These are phyloP conservation scores for Ramaria rubella DNA, from an alignment of 768 basidiomycete genomes.

Conservation along the genomic window DNA sequence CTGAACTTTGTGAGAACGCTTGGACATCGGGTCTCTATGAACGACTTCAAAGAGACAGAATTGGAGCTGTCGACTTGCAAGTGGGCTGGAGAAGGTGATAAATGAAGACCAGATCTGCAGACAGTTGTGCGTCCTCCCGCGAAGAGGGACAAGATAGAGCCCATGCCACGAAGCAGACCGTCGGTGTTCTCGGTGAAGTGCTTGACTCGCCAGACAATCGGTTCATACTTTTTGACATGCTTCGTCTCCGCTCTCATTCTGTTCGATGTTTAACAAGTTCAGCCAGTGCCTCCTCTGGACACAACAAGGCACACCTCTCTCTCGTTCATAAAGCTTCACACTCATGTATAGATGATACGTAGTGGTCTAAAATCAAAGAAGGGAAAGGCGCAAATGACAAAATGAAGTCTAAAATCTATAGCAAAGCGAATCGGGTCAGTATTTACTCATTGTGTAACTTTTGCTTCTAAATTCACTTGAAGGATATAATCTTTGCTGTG, in stretches of 20 bases:
- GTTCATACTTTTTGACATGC: not conserved
- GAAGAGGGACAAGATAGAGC: not conserved
- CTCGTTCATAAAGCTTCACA: constrained; percentile 6
- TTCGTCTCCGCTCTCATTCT: not conserved
- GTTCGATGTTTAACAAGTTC: constrained; percentile 9
- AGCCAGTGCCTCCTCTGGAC: constrained; percentile 27
- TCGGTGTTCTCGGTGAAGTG: no score
- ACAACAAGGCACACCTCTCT: constrained; percentile 32
- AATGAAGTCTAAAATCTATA: constrained; percentile 51
- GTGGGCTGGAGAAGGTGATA: not conserved
- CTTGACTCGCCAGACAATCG: not conserved
- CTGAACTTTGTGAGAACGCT: constrained; percentile 27
- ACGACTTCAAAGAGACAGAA: constrained; percentile 11
- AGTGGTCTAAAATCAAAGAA: constrained; percentile 74
- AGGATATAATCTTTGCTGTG: constrained; percentile 61
- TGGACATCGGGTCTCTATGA: constrained; percentile 16
- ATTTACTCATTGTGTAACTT: not conserved
- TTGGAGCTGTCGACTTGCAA: not conserved
- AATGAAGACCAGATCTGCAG: not conserved
- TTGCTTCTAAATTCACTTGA: constrained; percentile 7
- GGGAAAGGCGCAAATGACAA: constrained; percentile 60
- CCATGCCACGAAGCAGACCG: not conserved
- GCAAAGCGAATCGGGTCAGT: constrained; percentile 49
- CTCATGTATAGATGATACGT: not conserved
- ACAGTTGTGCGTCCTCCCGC: not conserved